Conservation (phyloP, 257 asterid species). For the Craterostigma plantagineum region DNA sequence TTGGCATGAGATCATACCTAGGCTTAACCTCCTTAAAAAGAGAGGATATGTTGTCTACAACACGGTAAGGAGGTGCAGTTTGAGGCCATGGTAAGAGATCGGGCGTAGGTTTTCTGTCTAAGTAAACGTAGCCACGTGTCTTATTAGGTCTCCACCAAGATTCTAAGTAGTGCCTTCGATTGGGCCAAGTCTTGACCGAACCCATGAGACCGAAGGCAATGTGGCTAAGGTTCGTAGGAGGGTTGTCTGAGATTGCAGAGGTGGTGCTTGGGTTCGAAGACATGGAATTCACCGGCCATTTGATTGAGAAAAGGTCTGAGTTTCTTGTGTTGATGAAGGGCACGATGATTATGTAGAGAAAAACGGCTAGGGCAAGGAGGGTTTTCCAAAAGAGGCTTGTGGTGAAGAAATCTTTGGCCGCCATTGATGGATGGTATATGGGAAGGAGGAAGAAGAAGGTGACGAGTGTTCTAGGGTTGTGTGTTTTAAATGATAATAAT, state of each 20-base stretch:
- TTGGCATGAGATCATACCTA: constrained; percentile 23
- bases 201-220: constrained; percentile 42
- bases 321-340: constrained; percentile 10
- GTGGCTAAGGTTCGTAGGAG: constrained; percentile 33
- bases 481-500: too few relatives aligned
- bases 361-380: constrained; percentile 10
- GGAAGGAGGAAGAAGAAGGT: too few relatives aligned
- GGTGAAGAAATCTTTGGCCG: constrained; percentile 7
- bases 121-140: constrained; percentile 32
- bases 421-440: too few relatives aligned
- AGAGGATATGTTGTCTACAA: constrained; percentile 19
- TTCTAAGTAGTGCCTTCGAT: constrained; percentile 29
- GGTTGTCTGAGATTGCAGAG: neutral
- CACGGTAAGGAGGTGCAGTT: constrained; percentile 31
- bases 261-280: too few relatives aligned
- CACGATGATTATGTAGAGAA: constrained; percentile 12
- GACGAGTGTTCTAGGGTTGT: too few relatives aligned
- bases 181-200: constrained; percentile 30
- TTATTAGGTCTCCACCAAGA: constrained; percentile 52
- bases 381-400: constrained; percentile 14
- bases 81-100: constrained; percentile 46
- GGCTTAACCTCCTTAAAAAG: constrained; percentile 16
- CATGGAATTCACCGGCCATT: constrained; percentile 7
- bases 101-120: constrained; percentile 27
- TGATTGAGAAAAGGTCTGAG: constrained; percentile 6